These are phyloP conservation scores for Grammothele lineata DNA, from an alignment of 768 basidiomycete species.

Conservation along the genomic window DNA sequence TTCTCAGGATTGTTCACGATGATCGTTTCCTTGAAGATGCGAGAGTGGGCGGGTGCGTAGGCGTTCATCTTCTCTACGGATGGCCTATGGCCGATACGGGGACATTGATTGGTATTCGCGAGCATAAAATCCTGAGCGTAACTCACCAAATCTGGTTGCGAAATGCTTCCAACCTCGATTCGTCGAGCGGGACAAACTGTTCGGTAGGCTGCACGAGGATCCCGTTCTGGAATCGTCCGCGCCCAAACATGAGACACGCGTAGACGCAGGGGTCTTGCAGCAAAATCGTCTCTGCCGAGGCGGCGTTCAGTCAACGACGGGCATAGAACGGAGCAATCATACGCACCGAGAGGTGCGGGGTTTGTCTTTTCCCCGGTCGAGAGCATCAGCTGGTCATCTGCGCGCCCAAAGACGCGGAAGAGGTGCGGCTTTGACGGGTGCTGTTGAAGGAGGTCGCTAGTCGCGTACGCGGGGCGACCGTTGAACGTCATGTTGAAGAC, in stretches of 20 bases:
- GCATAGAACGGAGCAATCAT: too few species aligned
- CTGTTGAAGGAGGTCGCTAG: constrained; percentile 14
- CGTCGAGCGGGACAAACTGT: constrained; percentile 20
- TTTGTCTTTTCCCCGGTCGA: constrained; percentile 17
- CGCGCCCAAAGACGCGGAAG: constrained; percentile 25
- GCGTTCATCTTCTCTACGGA: constrained; percentile 24
- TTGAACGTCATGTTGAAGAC: constrained; percentile 5
- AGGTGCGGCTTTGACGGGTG: constrained; percentile 17
- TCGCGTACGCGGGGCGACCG: constrained; percentile 15
- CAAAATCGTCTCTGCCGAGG: constrained; percentile 24
- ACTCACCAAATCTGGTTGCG: constrained; percentile 32
- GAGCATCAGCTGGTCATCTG: not conserved
- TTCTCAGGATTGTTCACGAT: constrained; percentile 37
- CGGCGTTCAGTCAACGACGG: constrained; percentile 16
- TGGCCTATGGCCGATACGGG: constrained; percentile 23
- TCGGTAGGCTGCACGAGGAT: constrained; percentile 34
- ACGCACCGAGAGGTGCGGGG: not conserved
- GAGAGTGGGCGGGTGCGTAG: constrained; percentile 21
- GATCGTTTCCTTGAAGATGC: constrained; percentile 37
- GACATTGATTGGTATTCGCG: not conserved
- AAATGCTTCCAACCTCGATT: constrained; percentile 24
- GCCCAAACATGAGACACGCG: constrained; percentile 36
- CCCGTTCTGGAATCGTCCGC: constrained; percentile 33
- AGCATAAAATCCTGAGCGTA: not conserved
- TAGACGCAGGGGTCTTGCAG: constrained; percentile 27